phyloP scores from a whole-genome alignment of 2,329 filamentous ascomycete genomes.

The Fusarium penzigii region DNA sequence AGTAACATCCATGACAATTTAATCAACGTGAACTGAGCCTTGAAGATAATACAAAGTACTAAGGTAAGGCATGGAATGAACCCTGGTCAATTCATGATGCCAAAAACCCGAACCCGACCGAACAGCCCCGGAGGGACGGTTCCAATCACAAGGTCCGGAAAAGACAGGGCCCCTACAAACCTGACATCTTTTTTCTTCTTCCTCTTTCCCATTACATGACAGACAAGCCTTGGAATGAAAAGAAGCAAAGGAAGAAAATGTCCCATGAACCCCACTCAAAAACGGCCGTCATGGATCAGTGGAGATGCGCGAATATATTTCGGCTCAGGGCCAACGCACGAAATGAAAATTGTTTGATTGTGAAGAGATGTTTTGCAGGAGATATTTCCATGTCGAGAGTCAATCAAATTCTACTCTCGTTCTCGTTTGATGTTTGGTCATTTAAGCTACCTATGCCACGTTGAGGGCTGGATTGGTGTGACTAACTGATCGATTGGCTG shows the following conservation, averaged over 20 bases:
- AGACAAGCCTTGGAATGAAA: neutral
- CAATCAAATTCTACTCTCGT: no score
- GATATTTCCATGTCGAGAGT: no score
- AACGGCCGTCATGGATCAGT: slow-evolving; percentile 27
- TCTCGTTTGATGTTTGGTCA: no score
- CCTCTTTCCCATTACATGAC: neutral
- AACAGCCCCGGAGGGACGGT: neutral
- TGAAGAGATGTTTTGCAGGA: neutral
- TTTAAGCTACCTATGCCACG: no score
- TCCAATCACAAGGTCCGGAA: neutral
- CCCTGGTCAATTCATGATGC: neutral
- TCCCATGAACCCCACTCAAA: slow-evolving; percentile 6
- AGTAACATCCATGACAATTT: neutral
- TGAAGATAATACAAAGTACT: neutral
- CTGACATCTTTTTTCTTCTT: neutral
- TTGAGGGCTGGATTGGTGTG: no score
- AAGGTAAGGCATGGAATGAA: neutral
- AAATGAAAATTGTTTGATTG: slow-evolving; percentile 3
- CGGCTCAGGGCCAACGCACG: slow-evolving; percentile 23
- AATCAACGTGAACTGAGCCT: neutral
- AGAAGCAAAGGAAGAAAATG: neutral
- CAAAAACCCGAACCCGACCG: neutral
- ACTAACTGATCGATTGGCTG: no score
- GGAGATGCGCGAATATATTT: slow-evolving; percentile 40
- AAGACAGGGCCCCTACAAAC: neutral